Conservation (phyloP, 2,329 filamentous ascomycete genomes). For the Macrophomina phaseolina region DNA sequence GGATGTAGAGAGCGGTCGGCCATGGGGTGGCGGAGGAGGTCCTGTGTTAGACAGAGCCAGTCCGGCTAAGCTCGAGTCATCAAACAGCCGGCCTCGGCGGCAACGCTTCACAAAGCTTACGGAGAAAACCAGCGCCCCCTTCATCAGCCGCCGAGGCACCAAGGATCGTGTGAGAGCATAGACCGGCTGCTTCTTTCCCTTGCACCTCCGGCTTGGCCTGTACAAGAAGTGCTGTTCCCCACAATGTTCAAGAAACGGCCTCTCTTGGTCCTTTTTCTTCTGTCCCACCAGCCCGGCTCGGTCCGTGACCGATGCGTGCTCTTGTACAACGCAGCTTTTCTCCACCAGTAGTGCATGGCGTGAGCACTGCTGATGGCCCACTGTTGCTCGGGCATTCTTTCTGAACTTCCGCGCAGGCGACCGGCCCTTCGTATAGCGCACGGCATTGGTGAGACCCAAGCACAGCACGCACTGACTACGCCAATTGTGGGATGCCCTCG, state of each 20-base stretch:
- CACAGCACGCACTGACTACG: too few relatives aligned
- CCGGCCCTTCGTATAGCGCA: neutral
- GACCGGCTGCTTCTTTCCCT: neutral
- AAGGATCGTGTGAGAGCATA: slow-evolving; percentile 2
- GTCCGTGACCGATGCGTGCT: neutral
- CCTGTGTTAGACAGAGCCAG: neutral
- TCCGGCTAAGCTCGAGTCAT: slow-evolving; percentile 23
- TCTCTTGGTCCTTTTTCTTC: neutral
- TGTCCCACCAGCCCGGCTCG: neutral
- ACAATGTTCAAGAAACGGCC: neutral
- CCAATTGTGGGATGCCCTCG: too few relatives aligned
- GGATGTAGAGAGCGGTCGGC: neutral
- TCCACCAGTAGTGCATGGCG: neutral
- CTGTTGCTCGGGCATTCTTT: neutral
- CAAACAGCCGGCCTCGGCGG: slow-evolving; percentile 20
- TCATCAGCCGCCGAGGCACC: slow-evolving; percentile 17
- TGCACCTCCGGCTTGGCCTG: neutral
- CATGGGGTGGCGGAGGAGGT: neutral
- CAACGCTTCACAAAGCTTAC: slow-evolving; percentile 25
- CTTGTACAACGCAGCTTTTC: neutral
- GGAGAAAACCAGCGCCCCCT: slow-evolving; percentile 11
- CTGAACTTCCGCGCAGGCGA: neutral
- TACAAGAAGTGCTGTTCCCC: neutral
- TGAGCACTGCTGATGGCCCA: neutral
- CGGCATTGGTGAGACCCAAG: neutral